These are phyloP conservation scores for Datisca glomerata DNA, from an alignment of 306 rosid genomes.

Conservation along the genomic window DNA sequence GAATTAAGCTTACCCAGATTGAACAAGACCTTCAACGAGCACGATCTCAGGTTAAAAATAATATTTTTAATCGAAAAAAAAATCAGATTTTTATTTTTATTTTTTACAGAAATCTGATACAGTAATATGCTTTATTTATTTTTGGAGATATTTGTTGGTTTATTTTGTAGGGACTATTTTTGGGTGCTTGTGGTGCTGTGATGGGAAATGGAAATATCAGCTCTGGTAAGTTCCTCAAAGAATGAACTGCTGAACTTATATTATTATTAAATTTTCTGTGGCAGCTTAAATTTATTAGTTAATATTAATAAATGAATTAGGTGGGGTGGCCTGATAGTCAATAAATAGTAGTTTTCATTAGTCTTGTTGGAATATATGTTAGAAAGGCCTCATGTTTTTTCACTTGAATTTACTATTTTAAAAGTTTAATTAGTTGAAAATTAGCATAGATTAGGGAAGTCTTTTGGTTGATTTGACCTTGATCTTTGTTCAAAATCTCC, in stretches of 20 bases:
- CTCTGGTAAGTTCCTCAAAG: constrained; percentile 50
- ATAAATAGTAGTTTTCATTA: too few species aligned
- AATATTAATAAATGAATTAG: background rate
- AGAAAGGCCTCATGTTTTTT: too few species aligned
- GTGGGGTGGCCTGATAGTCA: background rate
- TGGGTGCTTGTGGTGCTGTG: constrained; percentile 52
- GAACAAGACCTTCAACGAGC: constrained; percentile 90
- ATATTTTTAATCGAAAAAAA: background rate
- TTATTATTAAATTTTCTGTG: too few species aligned
- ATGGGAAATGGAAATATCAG: constrained; percentile 48
- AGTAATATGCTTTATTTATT: background rate
- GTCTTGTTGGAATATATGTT: too few species aligned
- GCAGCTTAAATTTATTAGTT: too few species aligned
- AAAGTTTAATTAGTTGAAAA: too few species aligned
- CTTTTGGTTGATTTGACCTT: too few species aligned
- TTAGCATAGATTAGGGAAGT: too few species aligned
- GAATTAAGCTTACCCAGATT: constrained; percentile 71
- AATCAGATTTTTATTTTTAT: background rate
- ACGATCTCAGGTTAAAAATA: constrained; percentile 67
- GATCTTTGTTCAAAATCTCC: too few species aligned
- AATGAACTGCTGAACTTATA: too few species aligned
- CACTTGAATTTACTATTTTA: too few species aligned
- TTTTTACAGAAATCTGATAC: background rate
- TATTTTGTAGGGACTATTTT: constrained; percentile 44
- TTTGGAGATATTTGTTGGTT: too few species aligned